Base-by-base conservation (phyloP, 192 early-diverging fungal species). In the Dimargaris xerosporica region DNA sequence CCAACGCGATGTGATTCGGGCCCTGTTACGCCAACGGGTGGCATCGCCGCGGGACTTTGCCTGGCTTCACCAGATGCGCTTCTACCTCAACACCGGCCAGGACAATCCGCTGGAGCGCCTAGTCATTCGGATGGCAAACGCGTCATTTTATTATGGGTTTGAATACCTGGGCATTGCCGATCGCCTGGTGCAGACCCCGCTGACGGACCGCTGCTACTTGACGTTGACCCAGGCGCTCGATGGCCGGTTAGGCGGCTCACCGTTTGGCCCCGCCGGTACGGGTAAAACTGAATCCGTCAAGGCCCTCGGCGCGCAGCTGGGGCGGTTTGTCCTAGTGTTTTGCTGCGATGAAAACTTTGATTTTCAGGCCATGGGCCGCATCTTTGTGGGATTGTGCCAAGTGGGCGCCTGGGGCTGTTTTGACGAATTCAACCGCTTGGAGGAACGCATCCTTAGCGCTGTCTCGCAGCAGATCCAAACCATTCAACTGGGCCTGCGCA, bases 331-430 rank as follows among this genome's bases (percentile, higher is more conserved):
- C 28, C 89, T 99, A 61, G 98, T 99, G 39, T 98, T 99, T 69
- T 99, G 98, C 78, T 99, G 98, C 75, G 98, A 99, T 68, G 98
- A 99, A 77, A 96, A 89, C 66, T 99, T 99, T 79, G 98, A 99
- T 74, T 99, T 98, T 80, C 93, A 98, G 69, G 94, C 98, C 30
- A 98, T 99, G 94, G 98, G 98, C 47, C 90, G 98, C 68, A 99
- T 99, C 64, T 99, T 99, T 71, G 85, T 98, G 65, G 97, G 97
- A 62, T 80, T 99, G 64, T 96, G 88, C 71, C 92, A 93, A 71
- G 98, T 99, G 16, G 97, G 97, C 45, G 97, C 95, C 0, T 98
- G 94, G 95, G 96, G 97, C 62, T 94, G 94, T 76, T 99, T 97
- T 71, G 96, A 98, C 74, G 96, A 99, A 77, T 99, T 99, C 75